Percentiles rank a stretch among this genome's conserved stretches.
phyloP scores from a whole-genome alignment of 2,329 filamentous ascomycete species.

The Sclerotinia subarctica region DNA sequence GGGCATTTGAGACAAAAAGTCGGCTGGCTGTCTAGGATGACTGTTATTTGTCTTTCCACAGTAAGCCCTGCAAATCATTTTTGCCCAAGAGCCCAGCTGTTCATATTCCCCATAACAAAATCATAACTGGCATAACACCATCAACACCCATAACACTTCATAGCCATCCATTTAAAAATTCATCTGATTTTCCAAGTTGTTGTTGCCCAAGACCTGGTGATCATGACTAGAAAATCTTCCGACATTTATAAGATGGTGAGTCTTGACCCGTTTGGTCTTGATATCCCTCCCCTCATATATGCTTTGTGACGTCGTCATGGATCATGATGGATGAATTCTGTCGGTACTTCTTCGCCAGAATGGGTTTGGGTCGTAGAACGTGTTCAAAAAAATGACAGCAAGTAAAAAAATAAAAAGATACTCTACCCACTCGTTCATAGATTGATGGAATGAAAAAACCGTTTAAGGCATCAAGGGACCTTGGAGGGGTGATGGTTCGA shows the following conservation, averaged over 20 bases:
- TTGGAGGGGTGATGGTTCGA: neutral
- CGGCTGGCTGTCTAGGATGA: neutral
- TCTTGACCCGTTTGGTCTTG: neutral
- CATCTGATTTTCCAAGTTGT: neutral
- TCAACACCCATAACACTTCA: neutral
- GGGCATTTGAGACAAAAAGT: conserved; percentile 1
- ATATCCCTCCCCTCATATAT: neutral
- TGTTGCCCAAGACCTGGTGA: conserved; percentile 8
- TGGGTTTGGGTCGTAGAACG: neutral
- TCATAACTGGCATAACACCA: no score
- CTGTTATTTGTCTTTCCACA: neutral
- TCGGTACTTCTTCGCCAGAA: conserved; percentile 17
- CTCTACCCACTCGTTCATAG: conserved; percentile 7
- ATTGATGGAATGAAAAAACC: neutral
- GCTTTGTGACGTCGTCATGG: conserved; percentile 14
- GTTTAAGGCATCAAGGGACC: neutral
- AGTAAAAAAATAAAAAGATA: neutral
- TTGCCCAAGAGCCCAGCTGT: conserved; percentile 9
- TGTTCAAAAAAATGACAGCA: conserved; percentile 6
- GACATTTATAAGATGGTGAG: neutral
- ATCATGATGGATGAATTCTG: neutral
- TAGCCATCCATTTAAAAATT: neutral
- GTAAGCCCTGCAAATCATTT: conserved; percentile 4
- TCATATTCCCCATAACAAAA: conserved; percentile 3
- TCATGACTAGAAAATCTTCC: conserved; percentile 6